A percentile compares a stretch with the other conserved stretches of the same genome.
These are phyloP conservation scores for Plectosphaerella cucumerina DNA, from an alignment of 2,329 filamentous ascomycete species.

Conservation along the genomic window DNA sequence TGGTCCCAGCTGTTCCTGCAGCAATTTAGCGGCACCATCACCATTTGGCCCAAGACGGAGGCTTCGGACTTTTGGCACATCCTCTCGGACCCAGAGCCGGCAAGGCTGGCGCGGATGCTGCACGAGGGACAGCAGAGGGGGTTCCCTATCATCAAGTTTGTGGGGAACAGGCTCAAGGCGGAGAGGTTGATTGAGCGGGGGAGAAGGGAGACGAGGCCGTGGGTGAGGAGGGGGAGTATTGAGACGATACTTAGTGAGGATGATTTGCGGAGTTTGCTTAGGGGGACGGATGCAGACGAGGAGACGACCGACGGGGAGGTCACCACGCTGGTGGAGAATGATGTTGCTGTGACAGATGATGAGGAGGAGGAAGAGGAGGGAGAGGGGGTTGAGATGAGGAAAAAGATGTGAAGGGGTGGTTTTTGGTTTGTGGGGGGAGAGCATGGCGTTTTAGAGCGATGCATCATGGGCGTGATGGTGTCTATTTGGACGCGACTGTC, in stretches of 20 bases:
- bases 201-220: constrained; percentile 46
- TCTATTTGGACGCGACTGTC: no score
- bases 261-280: constrained; percentile 47
- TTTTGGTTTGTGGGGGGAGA: no score
- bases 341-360: constrained; percentile 20
- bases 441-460: no score
- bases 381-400: no score
- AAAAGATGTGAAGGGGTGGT: no score
- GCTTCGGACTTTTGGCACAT: constrained; percentile 82
- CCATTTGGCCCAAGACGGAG: constrained; percentile 86
- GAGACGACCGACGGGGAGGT: constrained; percentile 16
- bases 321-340: constrained; percentile 32
- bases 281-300: constrained; percentile 12
- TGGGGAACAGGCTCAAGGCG: constrained; percentile 80
- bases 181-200: constrained; percentile 66
- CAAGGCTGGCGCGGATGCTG: constrained; percentile 80
- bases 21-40: constrained; percentile 89
- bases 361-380: constrained; percentile 10
- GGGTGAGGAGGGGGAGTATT: constrained; percentile 45
- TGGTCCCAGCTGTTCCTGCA: constrained; percentile 98
- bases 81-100: constrained; percentile 73
- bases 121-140: constrained; percentile 83
- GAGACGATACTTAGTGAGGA: constrained; percentile 60
- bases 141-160: constrained; percentile 89
- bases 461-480: no score